A percentile compares a stretch with the other conserved stretches of the same genome.
Evolutionary conservation across 352 stramenopile genomes (phyloP).

Genomic region (Globisporangium acanthophoron): DNA sequence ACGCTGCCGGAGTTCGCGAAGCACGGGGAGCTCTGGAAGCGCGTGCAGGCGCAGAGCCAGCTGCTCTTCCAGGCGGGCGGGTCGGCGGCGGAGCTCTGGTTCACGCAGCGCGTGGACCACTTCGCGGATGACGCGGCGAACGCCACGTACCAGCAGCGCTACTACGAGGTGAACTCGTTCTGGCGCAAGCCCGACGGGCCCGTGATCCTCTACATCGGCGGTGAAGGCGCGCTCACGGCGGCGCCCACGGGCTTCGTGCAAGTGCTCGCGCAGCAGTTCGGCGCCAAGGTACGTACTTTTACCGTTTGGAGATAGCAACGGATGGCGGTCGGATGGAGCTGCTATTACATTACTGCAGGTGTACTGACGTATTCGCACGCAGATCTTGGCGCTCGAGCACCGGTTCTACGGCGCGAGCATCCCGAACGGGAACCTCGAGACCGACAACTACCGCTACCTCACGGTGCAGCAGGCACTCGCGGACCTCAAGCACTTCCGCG

Average conservation of each 20-base stretch:
- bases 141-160: slow-evolving; percentile 67
- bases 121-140: slow-evolving; percentile 18
- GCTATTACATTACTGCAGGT: background rate
- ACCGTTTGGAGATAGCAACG: too few relatives aligned
- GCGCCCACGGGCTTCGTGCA: slow-evolving; percentile 62
- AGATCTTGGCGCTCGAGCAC: slow-evolving; percentile 83
- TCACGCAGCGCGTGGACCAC: slow-evolving; percentile 66
- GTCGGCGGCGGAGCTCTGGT: slow-evolving; percentile 44
- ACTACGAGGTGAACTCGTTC: slow-evolving; percentile 66
- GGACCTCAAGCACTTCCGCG: slow-evolving; percentile 81
- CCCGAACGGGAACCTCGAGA: slow-evolving; percentile 70
- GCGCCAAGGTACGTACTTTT: slow-evolving; percentile 45
- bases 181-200: slow-evolving; percentile 46
- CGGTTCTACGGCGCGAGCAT: slow-evolving; percentile 86
- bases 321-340: background rate
- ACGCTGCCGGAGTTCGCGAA: slow-evolving; percentile 39
- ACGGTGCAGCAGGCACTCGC: slow-evolving; percentile 83
- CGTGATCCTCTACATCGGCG: slow-evolving; percentile 84
- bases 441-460: slow-evolving; percentile 65
- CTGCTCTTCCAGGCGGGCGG: slow-evolving; percentile 24
- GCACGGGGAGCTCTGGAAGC: slow-evolving; percentile 41
- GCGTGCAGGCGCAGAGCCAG: slow-evolving; percentile 46
- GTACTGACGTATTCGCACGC: background rate
- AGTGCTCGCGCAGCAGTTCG: slow-evolving; percentile 68
- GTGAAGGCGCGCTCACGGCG: slow-evolving; percentile 61